A percentile compares a stretch with the other conserved stretches of the same genome.
Conservation (phyloP, 108 stramenopile genomes). For the Cyclotella choctawhatcheeana region DNA sequence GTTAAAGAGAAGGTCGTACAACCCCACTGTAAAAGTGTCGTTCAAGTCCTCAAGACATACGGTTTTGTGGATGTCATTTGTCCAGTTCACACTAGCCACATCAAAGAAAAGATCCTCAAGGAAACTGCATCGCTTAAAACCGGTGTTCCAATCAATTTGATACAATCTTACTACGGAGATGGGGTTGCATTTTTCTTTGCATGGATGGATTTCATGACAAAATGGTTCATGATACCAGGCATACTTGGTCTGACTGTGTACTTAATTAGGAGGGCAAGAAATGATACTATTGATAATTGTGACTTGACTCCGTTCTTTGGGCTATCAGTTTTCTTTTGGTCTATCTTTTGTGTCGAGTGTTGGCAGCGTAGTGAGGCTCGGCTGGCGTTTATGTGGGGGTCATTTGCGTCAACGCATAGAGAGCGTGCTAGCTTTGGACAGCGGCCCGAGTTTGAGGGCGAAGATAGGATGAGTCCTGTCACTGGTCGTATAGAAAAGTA, state of each 20-base stretch:
- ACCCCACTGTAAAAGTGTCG: conserved; percentile 3
- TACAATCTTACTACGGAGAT: conserved; percentile 69
- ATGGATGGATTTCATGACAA: conserved; percentile 66
- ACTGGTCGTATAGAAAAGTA: conserved; percentile 69
- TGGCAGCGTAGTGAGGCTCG: conserved; percentile 72
- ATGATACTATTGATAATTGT: conserved; percentile 69
- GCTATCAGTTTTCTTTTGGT: conserved; percentile 70
- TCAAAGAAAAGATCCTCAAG: conserved; percentile 38
- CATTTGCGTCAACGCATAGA: conserved; percentile 34
- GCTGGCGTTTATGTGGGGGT: conserved; percentile 66
- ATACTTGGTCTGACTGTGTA: conserved; percentile 51
- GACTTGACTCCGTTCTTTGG: conserved; percentile 75
- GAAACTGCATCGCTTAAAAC: conserved; percentile 32
- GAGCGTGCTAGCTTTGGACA: conserved; percentile 27
- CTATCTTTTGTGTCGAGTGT: conserved; percentile 57
- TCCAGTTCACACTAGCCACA: conserved; percentile 49
- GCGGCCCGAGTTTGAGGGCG: conserved; percentile 69
- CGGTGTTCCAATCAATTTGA: conserved; percentile 53
- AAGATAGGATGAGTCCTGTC: conserved; percentile 60
- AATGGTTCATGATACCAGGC: conserved; percentile 57
- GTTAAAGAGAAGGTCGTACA: not conserved
- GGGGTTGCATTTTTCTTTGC: conserved; percentile 76
- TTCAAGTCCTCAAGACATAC: conserved; percentile 28
- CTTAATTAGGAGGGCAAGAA: conserved; percentile 44
- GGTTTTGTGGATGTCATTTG: conserved; percentile 58